phyloP scores from a whole-genome alignment of 805 yeast species.

The Saccharomycopsis fibuligera region DNA sequence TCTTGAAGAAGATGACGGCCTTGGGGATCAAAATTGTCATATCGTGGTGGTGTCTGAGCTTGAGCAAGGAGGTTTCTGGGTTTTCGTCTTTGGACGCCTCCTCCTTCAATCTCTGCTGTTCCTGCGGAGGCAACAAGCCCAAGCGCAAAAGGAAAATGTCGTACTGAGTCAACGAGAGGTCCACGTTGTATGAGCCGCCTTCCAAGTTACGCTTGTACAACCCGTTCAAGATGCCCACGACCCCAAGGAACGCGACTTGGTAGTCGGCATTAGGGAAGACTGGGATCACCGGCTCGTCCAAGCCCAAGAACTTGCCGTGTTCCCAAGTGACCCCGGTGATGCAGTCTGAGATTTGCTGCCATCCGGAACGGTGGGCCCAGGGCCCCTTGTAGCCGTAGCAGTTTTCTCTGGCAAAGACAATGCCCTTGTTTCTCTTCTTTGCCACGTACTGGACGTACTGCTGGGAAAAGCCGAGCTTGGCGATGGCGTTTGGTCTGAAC shows the following conservation, averaged over 20 bases:
- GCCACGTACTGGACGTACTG: constrained; percentile 26
- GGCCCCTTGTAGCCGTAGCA: constrained; percentile 31
- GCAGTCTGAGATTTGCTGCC: constrained; percentile 35
- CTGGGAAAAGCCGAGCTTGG: constrained; percentile 30
- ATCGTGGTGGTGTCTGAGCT: constrained; percentile 6
- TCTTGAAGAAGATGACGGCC: constrained; percentile 1
- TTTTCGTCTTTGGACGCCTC: not conserved
- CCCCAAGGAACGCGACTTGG: constrained; percentile 28
- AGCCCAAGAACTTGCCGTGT: constrained; percentile 28
- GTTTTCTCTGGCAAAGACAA: constrained; percentile 30
- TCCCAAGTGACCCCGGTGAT: constrained; percentile 31
- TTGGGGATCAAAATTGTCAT: constrained; percentile 5
- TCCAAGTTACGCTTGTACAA: constrained; percentile 26
- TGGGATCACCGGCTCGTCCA: constrained; percentile 31
- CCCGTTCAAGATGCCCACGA: constrained; percentile 30
- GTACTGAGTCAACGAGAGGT: constrained; percentile 29
- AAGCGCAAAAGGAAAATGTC: constrained; percentile 29
- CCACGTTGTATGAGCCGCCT: constrained; percentile 31
- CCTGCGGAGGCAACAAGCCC: constrained; percentile 19
- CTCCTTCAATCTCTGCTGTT: constrained; percentile 1
- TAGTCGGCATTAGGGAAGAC: constrained; percentile 35
- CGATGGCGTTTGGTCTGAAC: constrained; percentile 29
- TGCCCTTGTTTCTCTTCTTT: constrained; percentile 28
- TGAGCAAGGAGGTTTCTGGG: constrained; percentile 2
- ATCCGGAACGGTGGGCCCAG: constrained; percentile 30